Percentiles rank a stretch among this genome's conserved stretches.
These are phyloP conservation scores for Fragilaria crotonensis DNA, from an alignment of 108 stramenopile species.

Conservation along the genomic window DNA sequence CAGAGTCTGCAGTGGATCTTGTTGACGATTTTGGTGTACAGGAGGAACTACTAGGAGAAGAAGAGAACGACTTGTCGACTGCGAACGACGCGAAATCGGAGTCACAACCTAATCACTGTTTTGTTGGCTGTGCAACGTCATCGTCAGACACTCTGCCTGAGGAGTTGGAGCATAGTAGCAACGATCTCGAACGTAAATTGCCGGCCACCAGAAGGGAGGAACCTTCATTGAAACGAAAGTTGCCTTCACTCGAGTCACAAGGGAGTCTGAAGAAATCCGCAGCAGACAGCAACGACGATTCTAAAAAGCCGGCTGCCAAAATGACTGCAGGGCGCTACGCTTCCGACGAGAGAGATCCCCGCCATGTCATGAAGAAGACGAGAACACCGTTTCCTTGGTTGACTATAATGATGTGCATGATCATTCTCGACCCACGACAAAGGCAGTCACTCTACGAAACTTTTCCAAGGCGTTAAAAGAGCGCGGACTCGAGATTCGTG, in stretches of 20 bases:
- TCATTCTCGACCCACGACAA: neutral
- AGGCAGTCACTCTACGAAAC: neutral
- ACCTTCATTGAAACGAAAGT: neutral
- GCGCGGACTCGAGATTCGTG: constrained; percentile 49
- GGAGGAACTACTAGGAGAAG: neutral
- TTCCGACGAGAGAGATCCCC: neutral
- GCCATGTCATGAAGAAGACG: neutral
- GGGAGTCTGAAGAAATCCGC: neutral
- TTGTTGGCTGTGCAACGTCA: neutral
- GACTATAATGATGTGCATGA: neutral
- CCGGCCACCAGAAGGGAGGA: neutral
- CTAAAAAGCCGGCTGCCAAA: neutral
- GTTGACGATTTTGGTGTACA: neutral
- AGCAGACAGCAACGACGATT: neutral
- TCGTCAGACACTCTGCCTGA: neutral
- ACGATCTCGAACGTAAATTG: neutral
- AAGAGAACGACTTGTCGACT: neutral
- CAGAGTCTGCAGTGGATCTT: neutral
- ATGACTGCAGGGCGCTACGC: neutral
- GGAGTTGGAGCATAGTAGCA: neutral
- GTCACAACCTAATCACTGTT: neutral
- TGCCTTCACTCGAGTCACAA: neutral
- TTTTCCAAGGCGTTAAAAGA: constrained; percentile 24
- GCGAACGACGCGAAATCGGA: neutral
- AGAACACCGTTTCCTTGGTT: neutral